Evolutionary conservation across 176 grass and related monocot genomes (phyloP).

Genomic region (Dendrocalamus sinicus): DNA sequence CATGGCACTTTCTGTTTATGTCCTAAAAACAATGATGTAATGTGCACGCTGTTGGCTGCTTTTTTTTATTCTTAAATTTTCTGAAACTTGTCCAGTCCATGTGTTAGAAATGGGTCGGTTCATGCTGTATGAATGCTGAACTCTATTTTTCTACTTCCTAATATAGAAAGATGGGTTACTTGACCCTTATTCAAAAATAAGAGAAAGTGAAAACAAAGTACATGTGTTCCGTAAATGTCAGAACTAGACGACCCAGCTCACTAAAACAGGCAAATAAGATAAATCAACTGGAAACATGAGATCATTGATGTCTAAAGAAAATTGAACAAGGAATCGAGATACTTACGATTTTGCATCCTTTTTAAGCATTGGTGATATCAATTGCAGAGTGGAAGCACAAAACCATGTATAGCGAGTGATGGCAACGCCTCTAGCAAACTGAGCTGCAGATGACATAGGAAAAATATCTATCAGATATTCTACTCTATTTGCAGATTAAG

Average conservation of each 20-base stretch:
- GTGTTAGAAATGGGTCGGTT: conserved; percentile 11
- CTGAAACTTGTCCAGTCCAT: conserved; percentile 20
- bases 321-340: conserved; percentile 4
- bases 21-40: neutral
- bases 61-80: conserved; percentile 19
- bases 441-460: conserved; percentile 58
- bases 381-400: conserved; percentile 82
- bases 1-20: conserved; percentile 16
- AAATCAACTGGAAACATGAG: conserved; percentile 28
- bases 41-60: neutral
- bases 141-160: neutral
- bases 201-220: conserved; percentile 12
- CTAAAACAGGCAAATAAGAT: conserved; percentile 38
- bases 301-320: conserved; percentile 5
- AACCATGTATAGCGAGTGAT: conserved; percentile 70
- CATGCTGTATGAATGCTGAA: neutral
- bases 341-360: conserved; percentile 71
- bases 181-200: neutral
- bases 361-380: conserved; percentile 79
- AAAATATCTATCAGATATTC: conserved; percentile 39
- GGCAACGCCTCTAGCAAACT: conserved; percentile 83
- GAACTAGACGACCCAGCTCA: conserved; percentile 26
- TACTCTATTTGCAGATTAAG: conserved; percentile 22
- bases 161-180: conserved; percentile 18
- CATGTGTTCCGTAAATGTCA: neutral